phyloP scores from a whole-genome alignment of 73 alveolate species.

The Paramecium primaurelia region DNA sequence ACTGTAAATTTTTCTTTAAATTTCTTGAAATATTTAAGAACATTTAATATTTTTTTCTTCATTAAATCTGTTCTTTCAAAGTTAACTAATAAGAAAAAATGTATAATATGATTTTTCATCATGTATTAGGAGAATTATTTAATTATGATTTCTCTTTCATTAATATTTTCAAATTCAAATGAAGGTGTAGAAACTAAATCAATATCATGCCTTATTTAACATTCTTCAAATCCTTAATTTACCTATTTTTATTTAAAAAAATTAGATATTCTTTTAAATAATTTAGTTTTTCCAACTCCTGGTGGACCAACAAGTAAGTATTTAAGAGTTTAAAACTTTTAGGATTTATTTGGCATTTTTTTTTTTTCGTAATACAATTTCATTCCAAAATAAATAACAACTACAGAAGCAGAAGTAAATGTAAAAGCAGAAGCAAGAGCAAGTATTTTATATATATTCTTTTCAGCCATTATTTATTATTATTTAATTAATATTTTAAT shows the following conservation, averaged over 20 bases:
- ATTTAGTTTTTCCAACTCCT: neutral
- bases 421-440: no score
- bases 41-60: neutral
- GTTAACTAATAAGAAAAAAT: neutral
- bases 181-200: neutral
- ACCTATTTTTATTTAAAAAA: neutral
- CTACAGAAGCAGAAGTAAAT: no score
- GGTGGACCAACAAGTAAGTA: neutral
- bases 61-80: constrained; percentile 13
- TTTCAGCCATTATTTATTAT: neutral
- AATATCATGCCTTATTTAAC: neutral
- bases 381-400: no score
- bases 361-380: no score
- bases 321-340: neutral
- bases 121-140: neutral
- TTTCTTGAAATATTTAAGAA: neutral
- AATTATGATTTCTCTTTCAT: neutral
- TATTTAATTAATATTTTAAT: neutral
- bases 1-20: neutral
- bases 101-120: neutral
- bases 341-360: neutral
- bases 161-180: neutral
- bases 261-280: neutral
- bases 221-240: neutral
- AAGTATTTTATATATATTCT: no score